Evolutionary conservation across 169 alveolate genomes (phyloP).

Genomic region (Cryptosporidium parvum): DNA sequence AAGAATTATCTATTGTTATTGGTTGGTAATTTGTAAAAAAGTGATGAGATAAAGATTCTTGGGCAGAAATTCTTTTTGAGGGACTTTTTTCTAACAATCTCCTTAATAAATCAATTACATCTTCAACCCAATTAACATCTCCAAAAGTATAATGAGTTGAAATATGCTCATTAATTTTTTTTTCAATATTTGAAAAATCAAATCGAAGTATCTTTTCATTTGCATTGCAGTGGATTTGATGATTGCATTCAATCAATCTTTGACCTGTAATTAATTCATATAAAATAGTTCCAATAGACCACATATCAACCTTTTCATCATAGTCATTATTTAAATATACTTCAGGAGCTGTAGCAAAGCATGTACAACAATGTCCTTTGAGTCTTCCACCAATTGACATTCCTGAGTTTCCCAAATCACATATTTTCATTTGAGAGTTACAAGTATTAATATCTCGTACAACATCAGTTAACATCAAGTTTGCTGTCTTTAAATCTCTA

Average conservation of each 20-base stretch:
- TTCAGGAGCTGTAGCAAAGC: conserved; percentile 88
- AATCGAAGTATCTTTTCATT: conserved; percentile 67
- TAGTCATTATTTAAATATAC: conserved; percentile 82
- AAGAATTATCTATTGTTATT: conserved; percentile 10
- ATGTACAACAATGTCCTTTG: conserved; percentile 83
- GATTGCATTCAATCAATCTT: conserved; percentile 77
- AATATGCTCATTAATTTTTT: conserved; percentile 35
- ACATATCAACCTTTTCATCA: conserved; percentile 86
- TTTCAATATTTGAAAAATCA: conserved; percentile 32
- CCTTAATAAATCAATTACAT: conserved; percentile 58
- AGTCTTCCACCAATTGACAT: conserved; percentile 58
- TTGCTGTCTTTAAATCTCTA: conserved; percentile 90
- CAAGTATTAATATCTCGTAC: conserved; percentile 75
- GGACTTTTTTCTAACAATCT: conserved; percentile 64
- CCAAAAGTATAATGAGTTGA: background rate
- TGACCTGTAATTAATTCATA: conserved; percentile 82
- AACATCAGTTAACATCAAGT: conserved; percentile 85
- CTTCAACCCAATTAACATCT: conserved; percentile 44
- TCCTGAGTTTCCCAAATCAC: conserved; percentile 93
- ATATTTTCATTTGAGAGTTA: conserved; percentile 82
- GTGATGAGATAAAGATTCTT: conserved; percentile 41
- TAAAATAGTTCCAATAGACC: conserved; percentile 86
- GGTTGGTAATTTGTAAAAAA: conserved; percentile 14
- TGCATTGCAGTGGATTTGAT: conserved; percentile 69
- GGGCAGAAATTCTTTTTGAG: conserved; percentile 64